Evolutionary conservation across 2,329 filamentous ascomycete species (phyloP).

Genomic region (Colletotrichum tanaceti): DNA sequence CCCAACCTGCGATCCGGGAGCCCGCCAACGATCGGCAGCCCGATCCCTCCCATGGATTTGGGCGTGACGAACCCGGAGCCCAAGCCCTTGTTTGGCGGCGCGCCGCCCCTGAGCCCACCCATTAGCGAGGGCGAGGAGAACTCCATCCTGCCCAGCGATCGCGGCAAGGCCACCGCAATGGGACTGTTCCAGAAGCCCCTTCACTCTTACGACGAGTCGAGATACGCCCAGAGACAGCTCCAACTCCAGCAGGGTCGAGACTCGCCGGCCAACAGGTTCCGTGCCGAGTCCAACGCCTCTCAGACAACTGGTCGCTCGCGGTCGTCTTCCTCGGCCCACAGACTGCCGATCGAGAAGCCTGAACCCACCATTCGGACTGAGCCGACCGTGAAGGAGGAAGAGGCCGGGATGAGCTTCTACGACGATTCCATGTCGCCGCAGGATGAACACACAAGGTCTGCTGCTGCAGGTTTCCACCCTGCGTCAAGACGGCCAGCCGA

Average conservation of each 20-base stretch:
- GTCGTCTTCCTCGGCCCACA: constrained; percentile 59
- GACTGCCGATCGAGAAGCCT: constrained; percentile 50
- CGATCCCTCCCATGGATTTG: constrained; percentile 49
- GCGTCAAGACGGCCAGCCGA: constrained; percentile 62
- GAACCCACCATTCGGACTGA: constrained; percentile 48
- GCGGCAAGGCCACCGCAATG: constrained; percentile 82
- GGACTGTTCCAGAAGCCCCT: constrained; percentile 75
- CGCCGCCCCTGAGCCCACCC: constrained; percentile 62
- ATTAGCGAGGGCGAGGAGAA: constrained; percentile 79
- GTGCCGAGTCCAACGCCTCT: constrained; percentile 60
- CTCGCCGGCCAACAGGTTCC: constrained; percentile 62
- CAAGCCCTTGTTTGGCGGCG: constrained; percentile 49
- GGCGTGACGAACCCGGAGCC: constrained; percentile 43
- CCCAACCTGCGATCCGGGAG: constrained; percentile 73
- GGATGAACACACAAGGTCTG: constrained; percentile 45
- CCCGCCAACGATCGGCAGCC: constrained; percentile 56
- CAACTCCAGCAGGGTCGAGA: constrained; percentile 83
- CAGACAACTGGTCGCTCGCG: constrained; percentile 56
- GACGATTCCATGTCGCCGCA: constrained; percentile 52
- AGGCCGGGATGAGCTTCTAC: constrained; percentile 55
- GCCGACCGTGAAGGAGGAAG: constrained; percentile 50
- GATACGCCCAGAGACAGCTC: constrained; percentile 83
- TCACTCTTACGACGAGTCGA: constrained; percentile 84
- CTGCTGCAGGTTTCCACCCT: constrained; percentile 40
- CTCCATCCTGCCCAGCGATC: constrained; percentile 75